These are phyloP conservation scores for Setomelanomma holmii DNA, from an alignment of 2,329 filamentous ascomycete genomes.

Conservation along the genomic window DNA sequence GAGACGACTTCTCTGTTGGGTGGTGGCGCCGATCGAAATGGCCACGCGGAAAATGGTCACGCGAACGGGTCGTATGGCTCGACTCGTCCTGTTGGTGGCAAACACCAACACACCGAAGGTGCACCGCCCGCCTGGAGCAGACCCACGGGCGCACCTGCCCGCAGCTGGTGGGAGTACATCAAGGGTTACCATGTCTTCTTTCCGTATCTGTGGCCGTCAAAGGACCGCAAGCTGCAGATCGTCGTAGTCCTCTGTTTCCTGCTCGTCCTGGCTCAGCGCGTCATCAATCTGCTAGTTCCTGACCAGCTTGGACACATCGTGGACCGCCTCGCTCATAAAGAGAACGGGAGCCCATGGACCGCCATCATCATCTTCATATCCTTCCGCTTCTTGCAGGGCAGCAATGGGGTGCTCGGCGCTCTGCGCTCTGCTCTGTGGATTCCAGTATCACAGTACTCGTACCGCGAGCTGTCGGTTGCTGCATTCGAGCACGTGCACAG, in stretches of 20 bases:
- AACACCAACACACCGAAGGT: constrained; percentile 60
- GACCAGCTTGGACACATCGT: constrained; percentile 81
- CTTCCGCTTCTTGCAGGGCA: constrained; percentile 84
- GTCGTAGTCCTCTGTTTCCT: constrained; percentile 83
- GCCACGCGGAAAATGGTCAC: constrained; percentile 56
- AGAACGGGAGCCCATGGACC: constrained; percentile 70
- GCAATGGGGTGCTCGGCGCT: constrained; percentile 85
- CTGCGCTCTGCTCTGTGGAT: constrained; percentile 89
- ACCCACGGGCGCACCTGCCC: constrained; percentile 82
- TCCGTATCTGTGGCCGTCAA: constrained; percentile 94
- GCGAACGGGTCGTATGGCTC: constrained; percentile 63
- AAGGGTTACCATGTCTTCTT: constrained; percentile 93
- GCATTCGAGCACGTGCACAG: constrained; percentile 97
- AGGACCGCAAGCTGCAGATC: constrained; percentile 75
- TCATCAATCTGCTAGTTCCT: constrained; percentile 87
- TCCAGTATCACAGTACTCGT: constrained; percentile 95
- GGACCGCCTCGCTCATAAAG: constrained; percentile 67
- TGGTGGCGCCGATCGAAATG: constrained; percentile 51
- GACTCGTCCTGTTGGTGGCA: constrained; percentile 51
- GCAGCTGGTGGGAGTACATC: constrained; percentile 96
- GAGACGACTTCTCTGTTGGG: constrained; percentile 71
- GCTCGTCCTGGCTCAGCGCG: constrained; percentile 79
- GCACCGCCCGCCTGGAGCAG: constrained; percentile 84
- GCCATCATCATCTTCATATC: constrained; percentile 78
- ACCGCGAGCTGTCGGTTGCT: constrained; percentile 89